phyloP scores from a whole-genome alignment of 495 filamentous ascomycete genomes.

The Neurospora africana region DNA sequence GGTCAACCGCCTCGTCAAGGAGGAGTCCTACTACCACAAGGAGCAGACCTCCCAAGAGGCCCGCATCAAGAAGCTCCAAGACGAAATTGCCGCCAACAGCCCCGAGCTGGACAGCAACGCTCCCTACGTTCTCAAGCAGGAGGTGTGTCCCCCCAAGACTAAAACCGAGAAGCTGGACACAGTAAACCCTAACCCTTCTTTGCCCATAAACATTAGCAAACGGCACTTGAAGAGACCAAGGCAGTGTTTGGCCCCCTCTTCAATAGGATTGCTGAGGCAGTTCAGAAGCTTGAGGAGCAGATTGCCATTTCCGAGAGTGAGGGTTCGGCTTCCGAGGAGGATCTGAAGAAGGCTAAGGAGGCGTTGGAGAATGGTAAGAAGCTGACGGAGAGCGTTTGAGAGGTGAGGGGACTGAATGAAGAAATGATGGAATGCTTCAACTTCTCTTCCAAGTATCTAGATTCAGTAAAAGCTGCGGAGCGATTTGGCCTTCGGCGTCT shows the following conservation, averaged over 20 bases:
- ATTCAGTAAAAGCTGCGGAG: background rate
- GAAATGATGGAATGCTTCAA: background rate
- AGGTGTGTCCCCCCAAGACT: slow-evolving; percentile 42
- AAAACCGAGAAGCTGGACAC: background rate
- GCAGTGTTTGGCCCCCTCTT: slow-evolving; percentile 61
- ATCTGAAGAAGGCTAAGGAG: slow-evolving; percentile 51
- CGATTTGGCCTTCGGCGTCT: background rate
- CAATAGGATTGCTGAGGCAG: slow-evolving; percentile 53
- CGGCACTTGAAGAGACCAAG: slow-evolving; percentile 71
- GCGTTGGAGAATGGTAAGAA: slow-evolving; percentile 32
- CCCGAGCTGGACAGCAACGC: slow-evolving; percentile 51
- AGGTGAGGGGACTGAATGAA: background rate
- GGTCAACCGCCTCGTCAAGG: slow-evolving; percentile 76
- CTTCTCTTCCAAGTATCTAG: background rate
- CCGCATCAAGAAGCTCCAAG: slow-evolving; percentile 58
- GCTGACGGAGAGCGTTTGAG: slow-evolving; percentile 14
- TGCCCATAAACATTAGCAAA: slow-evolving; percentile 38
- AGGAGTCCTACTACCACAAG: slow-evolving; percentile 79
- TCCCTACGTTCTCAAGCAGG: slow-evolving; percentile 67
- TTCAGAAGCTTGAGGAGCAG: slow-evolving; percentile 55
- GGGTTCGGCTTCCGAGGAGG: slow-evolving; percentile 47
- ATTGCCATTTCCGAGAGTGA: slow-evolving; percentile 44
- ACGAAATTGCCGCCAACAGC: slow-evolving; percentile 30
- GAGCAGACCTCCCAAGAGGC: slow-evolving; percentile 64
- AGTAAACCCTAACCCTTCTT: slow-evolving; percentile 16